These are phyloP conservation scores for Xylaria telfairii DNA, from an alignment of 495 filamentous ascomycete species.

Conservation along the genomic window DNA sequence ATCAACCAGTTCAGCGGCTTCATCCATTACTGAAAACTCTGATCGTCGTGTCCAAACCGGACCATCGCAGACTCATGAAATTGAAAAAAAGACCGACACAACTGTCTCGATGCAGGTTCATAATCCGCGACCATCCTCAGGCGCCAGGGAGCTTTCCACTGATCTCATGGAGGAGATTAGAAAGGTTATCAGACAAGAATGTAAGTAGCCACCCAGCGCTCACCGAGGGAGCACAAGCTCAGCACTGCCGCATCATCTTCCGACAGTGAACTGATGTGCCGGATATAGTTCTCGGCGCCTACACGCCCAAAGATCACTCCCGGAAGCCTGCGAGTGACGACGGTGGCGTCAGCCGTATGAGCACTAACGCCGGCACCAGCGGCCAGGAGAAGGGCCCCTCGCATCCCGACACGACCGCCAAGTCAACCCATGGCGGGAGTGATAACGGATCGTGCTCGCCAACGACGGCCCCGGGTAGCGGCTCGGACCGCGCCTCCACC, in stretches of 20 bases:
- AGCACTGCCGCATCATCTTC: not conserved
- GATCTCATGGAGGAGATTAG: constrained; percentile 33
- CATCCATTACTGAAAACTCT: not conserved
- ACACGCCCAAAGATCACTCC: constrained; percentile 13
- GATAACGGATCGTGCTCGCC: constrained; percentile 6
- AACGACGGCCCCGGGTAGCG: not conserved
- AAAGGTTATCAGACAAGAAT: constrained; percentile 36
- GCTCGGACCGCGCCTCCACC: constrained; percentile 6
- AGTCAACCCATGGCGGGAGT: constrained; percentile 6
- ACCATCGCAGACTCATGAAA: not conserved
- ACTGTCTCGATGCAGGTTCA: not conserved
- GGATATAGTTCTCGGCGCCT: constrained; percentile 29
- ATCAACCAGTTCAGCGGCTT: constrained; percentile 12
- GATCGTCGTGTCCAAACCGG: not conserved
- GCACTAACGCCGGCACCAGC: not conserved
- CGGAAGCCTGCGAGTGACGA: not conserved
- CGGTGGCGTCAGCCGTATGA: not conserved
- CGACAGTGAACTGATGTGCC: constrained; percentile 16
- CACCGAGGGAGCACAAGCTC: constrained; percentile 23
- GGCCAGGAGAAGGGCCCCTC: constrained; percentile 9
- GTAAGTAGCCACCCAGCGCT: constrained; percentile 21
- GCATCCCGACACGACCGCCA: not conserved
- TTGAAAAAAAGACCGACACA: constrained; percentile 19
- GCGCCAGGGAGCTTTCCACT: not conserved
- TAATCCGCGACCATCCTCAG: not conserved